phyloP scores from a whole-genome alignment of 176 grass and related monocot genomes.

The Melocanna baccifera region DNA sequence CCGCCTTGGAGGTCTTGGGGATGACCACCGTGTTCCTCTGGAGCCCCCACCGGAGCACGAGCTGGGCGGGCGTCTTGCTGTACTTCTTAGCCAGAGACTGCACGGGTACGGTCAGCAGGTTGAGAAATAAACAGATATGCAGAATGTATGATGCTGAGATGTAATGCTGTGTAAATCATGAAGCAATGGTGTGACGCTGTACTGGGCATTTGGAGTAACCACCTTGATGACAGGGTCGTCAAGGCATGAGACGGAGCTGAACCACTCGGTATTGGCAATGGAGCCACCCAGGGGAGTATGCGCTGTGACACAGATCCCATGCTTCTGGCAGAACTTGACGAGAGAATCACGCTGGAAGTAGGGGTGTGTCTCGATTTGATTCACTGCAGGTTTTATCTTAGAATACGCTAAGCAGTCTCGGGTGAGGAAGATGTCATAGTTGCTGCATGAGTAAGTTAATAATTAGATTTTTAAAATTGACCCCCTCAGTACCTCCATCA shows the following conservation, averaged over 20 bases:
- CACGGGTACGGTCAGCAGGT: not conserved
- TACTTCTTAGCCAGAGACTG: conserved; percentile 83
- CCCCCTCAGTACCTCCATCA: not conserved
- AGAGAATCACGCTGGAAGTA: conserved; percentile 93
- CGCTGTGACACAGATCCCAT: conserved; percentile 76
- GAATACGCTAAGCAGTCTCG: conserved; percentile 80
- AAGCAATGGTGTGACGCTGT: not conserved
- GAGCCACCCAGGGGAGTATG: conserved; percentile 86
- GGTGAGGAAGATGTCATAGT: conserved; percentile 93
- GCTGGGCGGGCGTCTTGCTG: conserved; percentile 59
- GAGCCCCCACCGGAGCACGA: conserved; percentile 73
- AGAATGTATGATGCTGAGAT: no score
- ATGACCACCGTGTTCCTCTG: conserved; percentile 92
- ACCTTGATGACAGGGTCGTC: conserved; percentile 89
- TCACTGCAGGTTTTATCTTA: conserved; percentile 92
- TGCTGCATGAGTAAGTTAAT: conserved; percentile 53
- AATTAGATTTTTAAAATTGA: not conserved
- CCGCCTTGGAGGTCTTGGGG: conserved; percentile 81
- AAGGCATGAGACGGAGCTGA: conserved; percentile 74
- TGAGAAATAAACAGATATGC: not conserved
- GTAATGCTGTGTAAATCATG: not conserved
- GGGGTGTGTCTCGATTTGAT: conserved; percentile 88
- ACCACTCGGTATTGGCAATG: conserved; percentile 78
- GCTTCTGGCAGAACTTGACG: conserved; percentile 96
- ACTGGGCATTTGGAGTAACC: not conserved